A percentile compares a stretch with the other conserved stretches of the same genome.
phyloP scores from a whole-genome alignment of 2,329 filamentous ascomycete species.

The Apiospora phragmitis region DNA sequence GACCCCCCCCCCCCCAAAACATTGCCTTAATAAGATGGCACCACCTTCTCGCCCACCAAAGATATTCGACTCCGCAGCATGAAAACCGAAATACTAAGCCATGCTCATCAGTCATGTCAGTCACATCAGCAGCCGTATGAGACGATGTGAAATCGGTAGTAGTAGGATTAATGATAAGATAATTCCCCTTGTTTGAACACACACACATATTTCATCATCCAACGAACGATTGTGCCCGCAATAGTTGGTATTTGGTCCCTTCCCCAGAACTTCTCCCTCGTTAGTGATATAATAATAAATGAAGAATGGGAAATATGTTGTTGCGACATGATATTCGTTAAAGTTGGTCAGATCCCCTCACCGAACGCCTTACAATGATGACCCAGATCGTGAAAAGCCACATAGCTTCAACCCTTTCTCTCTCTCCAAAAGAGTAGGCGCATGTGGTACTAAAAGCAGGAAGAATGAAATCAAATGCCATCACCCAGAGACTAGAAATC shows the following conservation, averaged over 20 bases:
- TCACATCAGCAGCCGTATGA: not conserved
- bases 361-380: slow-evolving; percentile 2
- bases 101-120: too few species aligned
- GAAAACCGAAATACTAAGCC: too few species aligned
- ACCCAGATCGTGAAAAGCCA: not conserved
- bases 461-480: not conserved
- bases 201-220: not conserved
- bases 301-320: slow-evolving; percentile 1
- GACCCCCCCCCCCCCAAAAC: too few species aligned
- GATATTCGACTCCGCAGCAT: too few species aligned
- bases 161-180: not conserved
- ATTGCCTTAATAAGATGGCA: too few species aligned
- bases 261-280: not conserved
- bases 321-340: slow-evolving; percentile 1
- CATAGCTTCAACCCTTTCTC: not conserved
- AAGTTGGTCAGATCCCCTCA: not conserved
- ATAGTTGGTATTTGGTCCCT: not conserved
- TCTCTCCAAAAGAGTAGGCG: not conserved
- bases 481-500: not conserved
- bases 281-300: not conserved
- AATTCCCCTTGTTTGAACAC: not conserved
- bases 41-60: too few species aligned
- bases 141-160: not conserved
- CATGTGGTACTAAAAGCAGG: not conserved
- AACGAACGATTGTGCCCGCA: not conserved